Evolutionary conservation across 495 filamentous ascomycete species (phyloP).

Genomic region (Aspergillus diversus): DNA sequence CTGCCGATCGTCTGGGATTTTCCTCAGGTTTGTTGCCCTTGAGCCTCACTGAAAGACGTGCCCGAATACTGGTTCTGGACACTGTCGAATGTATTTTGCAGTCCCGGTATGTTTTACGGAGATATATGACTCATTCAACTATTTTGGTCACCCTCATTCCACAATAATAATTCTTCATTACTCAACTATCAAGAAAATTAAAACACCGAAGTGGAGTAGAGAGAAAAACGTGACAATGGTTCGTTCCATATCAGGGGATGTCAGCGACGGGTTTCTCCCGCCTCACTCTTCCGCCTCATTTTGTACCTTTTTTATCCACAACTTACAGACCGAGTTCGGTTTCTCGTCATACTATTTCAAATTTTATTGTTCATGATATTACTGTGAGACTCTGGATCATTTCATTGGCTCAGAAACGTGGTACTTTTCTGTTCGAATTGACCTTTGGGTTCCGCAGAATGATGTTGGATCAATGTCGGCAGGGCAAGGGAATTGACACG

Average conservation of each 20-base stretch:
- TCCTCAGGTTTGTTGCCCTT: too few species aligned
- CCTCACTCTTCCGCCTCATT: conserved; percentile 25
- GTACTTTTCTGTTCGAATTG: background rate
- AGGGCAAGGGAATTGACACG: too few species aligned
- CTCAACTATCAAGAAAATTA: background rate
- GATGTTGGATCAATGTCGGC: too few species aligned
- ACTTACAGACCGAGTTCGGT: background rate
- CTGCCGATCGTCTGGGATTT: too few species aligned
- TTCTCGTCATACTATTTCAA: background rate
- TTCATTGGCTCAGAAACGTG: background rate
- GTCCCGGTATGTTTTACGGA: background rate
- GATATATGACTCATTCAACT: background rate
- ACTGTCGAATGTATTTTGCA: background rate
- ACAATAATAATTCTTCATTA: background rate
- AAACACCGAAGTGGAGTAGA: background rate
- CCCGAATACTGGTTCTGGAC: too few species aligned
- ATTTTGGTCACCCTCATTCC: background rate
- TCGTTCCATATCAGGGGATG: background rate
- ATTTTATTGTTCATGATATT: background rate
- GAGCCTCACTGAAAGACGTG: too few species aligned
- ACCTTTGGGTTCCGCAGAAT: background rate
- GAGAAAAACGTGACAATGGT: background rate
- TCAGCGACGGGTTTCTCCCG: conserved; percentile 1
- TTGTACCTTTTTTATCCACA: conserved; percentile 1
- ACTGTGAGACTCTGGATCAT: background rate